A percentile compares a stretch with the other conserved stretches of the same genome.
Evolutionary conservation across 805 yeast species (phyloP).

Genomic region (Candida peoriensis): DNA sequence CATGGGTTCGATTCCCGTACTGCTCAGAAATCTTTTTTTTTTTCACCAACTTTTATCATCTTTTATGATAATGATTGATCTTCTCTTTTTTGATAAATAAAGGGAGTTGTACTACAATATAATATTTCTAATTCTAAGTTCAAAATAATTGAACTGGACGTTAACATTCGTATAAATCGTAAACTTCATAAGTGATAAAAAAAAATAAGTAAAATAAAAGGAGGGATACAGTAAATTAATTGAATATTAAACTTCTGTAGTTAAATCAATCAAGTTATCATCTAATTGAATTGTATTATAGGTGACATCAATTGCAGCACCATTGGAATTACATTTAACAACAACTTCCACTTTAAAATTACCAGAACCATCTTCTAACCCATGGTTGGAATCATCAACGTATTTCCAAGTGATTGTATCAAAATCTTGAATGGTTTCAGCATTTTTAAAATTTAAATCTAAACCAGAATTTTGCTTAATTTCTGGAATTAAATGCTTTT

Average conservation of each 20-base stretch:
- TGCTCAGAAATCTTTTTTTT: conserved; percentile 46
- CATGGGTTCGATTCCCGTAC: conserved; percentile 91
- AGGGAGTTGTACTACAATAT: too few species aligned
- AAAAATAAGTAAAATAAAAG: too few species aligned
- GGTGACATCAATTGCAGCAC: conserved; percentile 63
- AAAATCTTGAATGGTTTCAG: conserved; percentile 40
- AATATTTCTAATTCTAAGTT: too few species aligned
- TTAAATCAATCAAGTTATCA: neutral
- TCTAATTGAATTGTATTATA: conserved; percentile 44
- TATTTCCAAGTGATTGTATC: conserved; percentile 59
- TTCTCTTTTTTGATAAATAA: too few species aligned
- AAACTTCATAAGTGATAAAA: too few species aligned
- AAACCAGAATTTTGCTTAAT: conserved; percentile 58
- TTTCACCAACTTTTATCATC: too few species aligned
- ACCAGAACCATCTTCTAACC: conserved; percentile 31
- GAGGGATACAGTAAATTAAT: too few species aligned
- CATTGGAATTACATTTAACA: conserved; percentile 60
- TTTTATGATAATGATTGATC: too few species aligned
- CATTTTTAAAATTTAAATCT: conserved; percentile 44
- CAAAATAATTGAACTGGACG: too few species aligned
- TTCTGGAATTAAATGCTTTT: conserved; percentile 65
- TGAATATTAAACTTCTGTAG: neutral
- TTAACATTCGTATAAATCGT: too few species aligned
- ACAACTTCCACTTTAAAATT: conserved; percentile 63
- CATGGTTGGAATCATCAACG: conserved; percentile 51